A percentile compares a stretch with the other conserved stretches of the same genome.
phyloP scores from a whole-genome alignment of 257 asterid genomes.

The Nicotiana tomentosiformis region DNA sequence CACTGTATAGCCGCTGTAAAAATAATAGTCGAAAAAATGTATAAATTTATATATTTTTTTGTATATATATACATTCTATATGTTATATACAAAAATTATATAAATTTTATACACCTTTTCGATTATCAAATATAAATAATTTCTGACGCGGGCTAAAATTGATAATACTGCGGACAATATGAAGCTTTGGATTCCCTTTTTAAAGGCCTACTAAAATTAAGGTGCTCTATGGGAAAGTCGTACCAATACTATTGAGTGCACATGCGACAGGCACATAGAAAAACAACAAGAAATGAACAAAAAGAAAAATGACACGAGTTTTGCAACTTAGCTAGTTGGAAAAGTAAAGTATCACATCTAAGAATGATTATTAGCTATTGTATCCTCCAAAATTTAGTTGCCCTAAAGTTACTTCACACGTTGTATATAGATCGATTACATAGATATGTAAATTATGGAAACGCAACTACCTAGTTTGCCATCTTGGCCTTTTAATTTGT shows the following conservation, averaged over 20 bases:
- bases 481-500: no score
- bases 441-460: no score
- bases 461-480: no score
- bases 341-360: background rate
- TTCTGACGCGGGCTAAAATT: no score
- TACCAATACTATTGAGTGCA: background rate
- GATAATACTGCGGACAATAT: background rate
- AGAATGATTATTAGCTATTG: background rate
- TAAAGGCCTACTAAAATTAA: background rate
- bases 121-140: no score
- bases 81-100: no score
- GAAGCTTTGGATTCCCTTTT: conserved; percentile 20
- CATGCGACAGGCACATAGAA: background rate
- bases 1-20: no score
- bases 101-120: no score
- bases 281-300: background rate
- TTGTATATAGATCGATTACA: background rate
- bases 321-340: background rate
- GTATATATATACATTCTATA: no score
- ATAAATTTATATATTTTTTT: no score
- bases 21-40: no score
- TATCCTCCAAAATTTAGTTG: background rate
- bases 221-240: background rate
- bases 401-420: background rate
- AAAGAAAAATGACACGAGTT: background rate